Conservation (phyloP, 192 early-diverging fungal genomes). For the Podochytrium sp. region DNA sequence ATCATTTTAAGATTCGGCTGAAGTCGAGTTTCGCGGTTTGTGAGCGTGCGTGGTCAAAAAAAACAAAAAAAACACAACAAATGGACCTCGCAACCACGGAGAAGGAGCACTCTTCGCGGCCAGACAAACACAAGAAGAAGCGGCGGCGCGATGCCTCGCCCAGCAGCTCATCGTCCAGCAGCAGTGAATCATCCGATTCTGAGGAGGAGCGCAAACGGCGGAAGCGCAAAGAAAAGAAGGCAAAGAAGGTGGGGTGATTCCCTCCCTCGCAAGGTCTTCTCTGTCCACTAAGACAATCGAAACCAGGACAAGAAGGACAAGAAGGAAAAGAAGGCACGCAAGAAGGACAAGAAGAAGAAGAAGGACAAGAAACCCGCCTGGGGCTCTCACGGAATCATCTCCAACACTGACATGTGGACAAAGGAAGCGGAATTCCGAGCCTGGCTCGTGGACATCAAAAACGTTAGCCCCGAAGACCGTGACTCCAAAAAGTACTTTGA, state of each 20-base stretch:
- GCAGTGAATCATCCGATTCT: not conserved
- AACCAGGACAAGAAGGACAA: slow-evolving; percentile 34
- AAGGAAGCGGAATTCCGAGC: slow-evolving; percentile 51
- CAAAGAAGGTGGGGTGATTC: not conserved
- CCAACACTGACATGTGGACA: slow-evolving; percentile 24
- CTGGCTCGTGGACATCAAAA: slow-evolving; percentile 56
- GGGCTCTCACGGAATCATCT: slow-evolving; percentile 39
- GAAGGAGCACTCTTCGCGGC: too few species aligned
- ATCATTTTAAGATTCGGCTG: too few species aligned
- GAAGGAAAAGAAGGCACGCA: slow-evolving; percentile 36
- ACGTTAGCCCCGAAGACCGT: slow-evolving; percentile 42
- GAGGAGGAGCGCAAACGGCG: not conserved
- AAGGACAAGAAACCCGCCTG: slow-evolving; percentile 11
- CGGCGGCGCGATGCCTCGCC: too few species aligned
- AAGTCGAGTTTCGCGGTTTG: too few species aligned
- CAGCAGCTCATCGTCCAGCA: not conserved
- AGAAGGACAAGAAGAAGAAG: slow-evolving; percentile 34
- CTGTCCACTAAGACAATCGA: slow-evolving; percentile 1
- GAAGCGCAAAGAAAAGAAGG: not conserved
- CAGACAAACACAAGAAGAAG: too few species aligned
- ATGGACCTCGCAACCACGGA: too few species aligned
- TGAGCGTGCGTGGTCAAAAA: too few species aligned
- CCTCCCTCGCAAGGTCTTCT: too few species aligned
- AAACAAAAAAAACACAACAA: too few species aligned
- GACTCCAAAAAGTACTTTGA: slow-evolving; percentile 43